Conservation (phyloP, 257 asterid species). For the Solanum phureja region DNA sequence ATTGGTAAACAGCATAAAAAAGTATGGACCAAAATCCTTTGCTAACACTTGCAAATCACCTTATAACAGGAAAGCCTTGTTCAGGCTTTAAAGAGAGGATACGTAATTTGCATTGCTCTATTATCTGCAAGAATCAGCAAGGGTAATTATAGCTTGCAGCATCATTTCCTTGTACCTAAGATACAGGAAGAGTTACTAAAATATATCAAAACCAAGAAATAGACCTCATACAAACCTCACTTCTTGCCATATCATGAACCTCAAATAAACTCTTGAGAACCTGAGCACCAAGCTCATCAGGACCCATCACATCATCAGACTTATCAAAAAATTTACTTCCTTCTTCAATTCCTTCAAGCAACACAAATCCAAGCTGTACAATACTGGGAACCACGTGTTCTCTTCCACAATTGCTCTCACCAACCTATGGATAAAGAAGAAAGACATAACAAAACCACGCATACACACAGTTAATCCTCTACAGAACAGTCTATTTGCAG, state of each 20-base stretch:
- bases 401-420: conserved; percentile 70
- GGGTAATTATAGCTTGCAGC: neutral
- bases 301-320: conserved; percentile 56
- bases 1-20: neutral
- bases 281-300: conserved; percentile 56
- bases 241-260: conserved; percentile 80
- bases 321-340: conserved; percentile 35
- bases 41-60: conserved; percentile 23
- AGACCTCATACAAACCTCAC: conserved; percentile 43
- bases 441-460: neutral
- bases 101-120: conserved; percentile 74
- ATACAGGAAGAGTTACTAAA: neutral
- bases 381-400: conserved; percentile 78
- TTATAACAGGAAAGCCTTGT: conserved; percentile 43
- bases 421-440: conserved; percentile 31
- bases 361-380: conserved; percentile 66
- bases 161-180: neutral
- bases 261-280: conserved; percentile 76
- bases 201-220: neutral
- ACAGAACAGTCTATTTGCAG: neutral
- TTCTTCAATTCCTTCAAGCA: conserved; percentile 71
- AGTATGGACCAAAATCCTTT: conserved; percentile 2
- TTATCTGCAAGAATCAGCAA: conserved; percentile 40
- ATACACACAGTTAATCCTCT: neutral
- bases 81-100: conserved; percentile 75